These are phyloP conservation scores for Collybia mongolica DNA, from an alignment of 768 basidiomycete species.

Conservation along the genomic window DNA sequence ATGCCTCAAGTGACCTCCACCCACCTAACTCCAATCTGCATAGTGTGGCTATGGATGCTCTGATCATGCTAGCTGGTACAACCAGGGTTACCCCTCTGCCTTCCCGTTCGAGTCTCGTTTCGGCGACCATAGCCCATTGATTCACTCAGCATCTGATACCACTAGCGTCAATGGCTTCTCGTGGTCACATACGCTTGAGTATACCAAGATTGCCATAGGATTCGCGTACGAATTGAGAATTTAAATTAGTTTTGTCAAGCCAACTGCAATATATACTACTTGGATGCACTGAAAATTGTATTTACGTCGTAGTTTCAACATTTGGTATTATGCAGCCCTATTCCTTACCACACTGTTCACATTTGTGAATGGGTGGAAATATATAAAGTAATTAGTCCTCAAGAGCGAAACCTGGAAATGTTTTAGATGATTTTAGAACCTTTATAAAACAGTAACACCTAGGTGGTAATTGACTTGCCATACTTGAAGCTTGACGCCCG, in stretches of 20 bases:
- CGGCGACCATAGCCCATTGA: slow-evolving; percentile 23
- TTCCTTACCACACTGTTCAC: too few relatives aligned
- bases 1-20: neutral
- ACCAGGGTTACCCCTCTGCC: slow-evolving; percentile 56
- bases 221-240: slow-evolving; percentile 14
- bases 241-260: neutral
- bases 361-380: too few relatives aligned
- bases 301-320: too few relatives aligned
- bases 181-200: slow-evolving; percentile 64
- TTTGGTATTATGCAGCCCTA: too few relatives aligned
- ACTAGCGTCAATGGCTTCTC: slow-evolving; percentile 39
- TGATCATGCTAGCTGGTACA: slow-evolving; percentile 65
- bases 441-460: too few relatives aligned
- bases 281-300: too few relatives aligned
- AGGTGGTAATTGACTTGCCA: too few relatives aligned
- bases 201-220: slow-evolving; percentile 43
- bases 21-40: neutral
- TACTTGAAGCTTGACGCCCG: too few relatives aligned
- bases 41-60: slow-evolving; percentile 62
- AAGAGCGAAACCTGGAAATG: too few relatives aligned
- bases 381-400: too few relatives aligned
- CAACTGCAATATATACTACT: too few relatives aligned
- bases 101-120: slow-evolving; percentile 22
- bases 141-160: slow-evolving; percentile 43
- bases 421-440: too few relatives aligned